Base-by-base conservation (phyloP, 148 eudicot genomes). In the Selenicereus undatus region DNA sequence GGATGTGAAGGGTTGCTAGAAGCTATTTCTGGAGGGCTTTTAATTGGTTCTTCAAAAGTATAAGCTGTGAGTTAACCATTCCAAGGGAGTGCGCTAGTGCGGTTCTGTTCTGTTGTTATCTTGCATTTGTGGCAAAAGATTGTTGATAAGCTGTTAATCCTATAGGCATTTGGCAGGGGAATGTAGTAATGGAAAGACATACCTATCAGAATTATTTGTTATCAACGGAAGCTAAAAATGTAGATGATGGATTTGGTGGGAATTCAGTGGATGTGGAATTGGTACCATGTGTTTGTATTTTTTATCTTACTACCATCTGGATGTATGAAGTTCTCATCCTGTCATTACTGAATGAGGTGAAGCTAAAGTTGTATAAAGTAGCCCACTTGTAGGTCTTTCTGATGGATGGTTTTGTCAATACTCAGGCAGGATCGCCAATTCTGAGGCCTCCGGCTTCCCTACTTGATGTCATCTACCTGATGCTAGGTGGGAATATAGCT, bases 51-150 rank as follows among this genome's bases (percentile, higher is more conserved):
- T n/a, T 64, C 10, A 64, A 64, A 14, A 43, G n/a, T 36, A 9
- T 54, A 8, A 30, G 3, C 29, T 65, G 12, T 6, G 20, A 73
- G 56, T 24, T 36, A 4, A 36, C 70, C 42, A 14, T 5, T 35
- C 20, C 3, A 56, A 71, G 16, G 39, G 24, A 36, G 43, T 71
- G 39, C 50, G 21, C 22, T 24, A 24, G 43, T 71, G 56, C 50
- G 21, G 30, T 36, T 65, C 8, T 81, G 56, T n/a, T 9, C 22
- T 20, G 10, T 10, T 42, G 26, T 36, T 73, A 7, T 17, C 36
- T 26, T 22, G 26, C 65, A n/a, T 80, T 80, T 42, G 60, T 65
- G 58, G 30, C 65, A 35, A 21, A 72, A 66, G 50, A 80, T 65
- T 72, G 24, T 65, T 32, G 65, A 39, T 36, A 62, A n/a, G 56